Percentiles rank a stretch among this genome's conserved stretches.
Conservation (phyloP, 139 green algal species). For the Chlamydomonas schloesseri region DNA sequence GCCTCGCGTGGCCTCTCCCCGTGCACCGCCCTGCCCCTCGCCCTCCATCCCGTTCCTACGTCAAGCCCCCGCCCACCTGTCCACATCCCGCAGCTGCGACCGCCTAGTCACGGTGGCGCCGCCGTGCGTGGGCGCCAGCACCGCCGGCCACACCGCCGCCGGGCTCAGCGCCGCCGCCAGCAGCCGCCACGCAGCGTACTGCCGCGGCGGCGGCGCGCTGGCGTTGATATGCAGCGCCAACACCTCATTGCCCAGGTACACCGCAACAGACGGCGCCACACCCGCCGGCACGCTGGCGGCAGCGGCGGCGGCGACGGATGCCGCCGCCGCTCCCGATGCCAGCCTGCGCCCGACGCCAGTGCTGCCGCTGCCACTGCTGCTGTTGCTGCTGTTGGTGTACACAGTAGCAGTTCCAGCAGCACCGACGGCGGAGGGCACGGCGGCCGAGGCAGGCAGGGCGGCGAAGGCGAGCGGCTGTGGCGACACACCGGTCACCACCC, state of each 20-base stretch:
- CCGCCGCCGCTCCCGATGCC: background rate
- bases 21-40: background rate
- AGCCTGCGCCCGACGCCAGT: too few species aligned
- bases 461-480: too few species aligned
- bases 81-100: slow-evolving; percentile 23
- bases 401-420: background rate
- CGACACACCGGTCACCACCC: too few species aligned
- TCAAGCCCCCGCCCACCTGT: background rate
- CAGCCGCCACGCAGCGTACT: slow-evolving; percentile 4
- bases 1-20: too few species aligned
- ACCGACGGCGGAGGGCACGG: too few species aligned
- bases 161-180: background rate
- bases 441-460: too few species aligned
- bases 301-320: background rate
- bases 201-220: slow-evolving; percentile 1
- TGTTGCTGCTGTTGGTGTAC: too few species aligned
- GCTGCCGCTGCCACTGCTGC: background rate
- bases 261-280: background rate
- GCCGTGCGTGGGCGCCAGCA: slow-evolving; percentile 7
- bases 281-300: background rate
- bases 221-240: slow-evolving; percentile 1
- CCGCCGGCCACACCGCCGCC: background rate
- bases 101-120: background rate
- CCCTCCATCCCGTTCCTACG: background rate
- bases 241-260: background rate